Percentiles rank a stretch among this genome's conserved stretches.
Conservation (phyloP, 805 yeast species). For the Cyberlindnera xishuangbannaensis region DNA sequence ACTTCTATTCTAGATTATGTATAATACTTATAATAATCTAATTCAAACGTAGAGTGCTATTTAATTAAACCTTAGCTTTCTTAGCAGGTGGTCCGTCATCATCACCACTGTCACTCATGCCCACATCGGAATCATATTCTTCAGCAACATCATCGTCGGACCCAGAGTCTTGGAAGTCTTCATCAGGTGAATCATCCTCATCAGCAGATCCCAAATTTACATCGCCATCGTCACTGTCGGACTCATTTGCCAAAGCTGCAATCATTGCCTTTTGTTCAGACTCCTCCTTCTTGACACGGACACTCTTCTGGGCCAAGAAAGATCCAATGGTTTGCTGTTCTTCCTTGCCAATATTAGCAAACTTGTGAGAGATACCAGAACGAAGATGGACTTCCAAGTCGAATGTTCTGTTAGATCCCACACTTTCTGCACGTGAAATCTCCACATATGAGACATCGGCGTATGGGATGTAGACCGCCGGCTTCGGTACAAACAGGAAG, state of each 20-base stretch:
- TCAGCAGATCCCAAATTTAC: slow-evolving; percentile 70
- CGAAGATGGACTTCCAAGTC: slow-evolving; percentile 78
- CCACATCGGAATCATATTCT: slow-evolving; percentile 23
- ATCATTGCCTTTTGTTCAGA: slow-evolving; percentile 79
- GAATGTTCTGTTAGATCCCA: slow-evolving; percentile 78
- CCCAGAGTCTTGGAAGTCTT: slow-evolving; percentile 59
- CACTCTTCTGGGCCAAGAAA: slow-evolving; percentile 69
- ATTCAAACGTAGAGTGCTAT: no score
- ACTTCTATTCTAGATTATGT: no score
- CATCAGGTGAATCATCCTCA: slow-evolving; percentile 78
- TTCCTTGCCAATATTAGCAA: slow-evolving; percentile 84
- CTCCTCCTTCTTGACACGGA: slow-evolving; percentile 82
- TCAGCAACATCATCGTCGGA: slow-evolving; percentile 39
- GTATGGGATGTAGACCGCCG: slow-evolving; percentile 86
- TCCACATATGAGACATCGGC: slow-evolving; percentile 71
- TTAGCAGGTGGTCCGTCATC: slow-evolving; percentile 34
- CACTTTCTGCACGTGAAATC: slow-evolving; percentile 79
- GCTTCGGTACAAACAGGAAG: slow-evolving; percentile 85
- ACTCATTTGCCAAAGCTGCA: slow-evolving; percentile 58
- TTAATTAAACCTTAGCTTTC: slow-evolving; percentile 31
- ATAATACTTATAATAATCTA: no score
- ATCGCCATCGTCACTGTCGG: slow-evolving; percentile 40
- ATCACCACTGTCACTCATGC: slow-evolving; percentile 18
- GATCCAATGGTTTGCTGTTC: slow-evolving; percentile 79
- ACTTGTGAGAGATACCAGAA: slow-evolving; percentile 65